Conservation (phyloP, 352 stramenopile genomes). For the Phytophthora aleatoria region DNA sequence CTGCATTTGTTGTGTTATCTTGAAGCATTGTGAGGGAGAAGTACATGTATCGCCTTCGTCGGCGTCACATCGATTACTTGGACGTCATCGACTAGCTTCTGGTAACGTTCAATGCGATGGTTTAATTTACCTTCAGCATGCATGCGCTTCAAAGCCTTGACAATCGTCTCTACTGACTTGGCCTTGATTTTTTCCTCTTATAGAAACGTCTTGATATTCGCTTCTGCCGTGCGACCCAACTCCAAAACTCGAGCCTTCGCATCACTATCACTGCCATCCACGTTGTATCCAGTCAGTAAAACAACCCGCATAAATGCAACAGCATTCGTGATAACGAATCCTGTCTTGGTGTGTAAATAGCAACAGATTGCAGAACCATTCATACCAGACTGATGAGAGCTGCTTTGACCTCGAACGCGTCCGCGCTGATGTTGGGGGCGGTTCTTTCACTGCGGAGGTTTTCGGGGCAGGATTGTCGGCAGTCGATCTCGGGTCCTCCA, state of each 20-base stretch:
- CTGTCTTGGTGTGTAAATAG: neutral
- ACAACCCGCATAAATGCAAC: neutral
- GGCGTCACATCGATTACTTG: no score
- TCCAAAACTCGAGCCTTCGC: neutral
- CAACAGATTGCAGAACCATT: neutral
- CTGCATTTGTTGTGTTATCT: no score
- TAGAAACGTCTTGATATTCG: neutral
- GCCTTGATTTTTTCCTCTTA: neutral
- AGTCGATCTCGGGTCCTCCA: neutral
- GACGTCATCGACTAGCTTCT: neutral
- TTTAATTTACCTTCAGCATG: neutral
- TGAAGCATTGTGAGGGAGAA: no score
- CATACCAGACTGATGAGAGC: neutral
- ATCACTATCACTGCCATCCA: neutral
- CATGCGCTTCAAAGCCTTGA: neutral
- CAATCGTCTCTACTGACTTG: neutral
- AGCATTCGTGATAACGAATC: neutral
- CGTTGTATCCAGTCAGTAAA: neutral
- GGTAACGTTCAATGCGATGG: neutral
- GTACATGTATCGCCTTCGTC: no score
- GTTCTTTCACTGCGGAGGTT: neutral
- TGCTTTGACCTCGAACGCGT: neutral
- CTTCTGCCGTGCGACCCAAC: neutral
- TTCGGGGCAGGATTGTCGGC: neutral
- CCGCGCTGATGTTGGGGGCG: no score